These are phyloP conservation scores for Leccinum subtestaceum DNA, from an alignment of 768 basidiomycete species.

Conservation along the genomic window DNA sequence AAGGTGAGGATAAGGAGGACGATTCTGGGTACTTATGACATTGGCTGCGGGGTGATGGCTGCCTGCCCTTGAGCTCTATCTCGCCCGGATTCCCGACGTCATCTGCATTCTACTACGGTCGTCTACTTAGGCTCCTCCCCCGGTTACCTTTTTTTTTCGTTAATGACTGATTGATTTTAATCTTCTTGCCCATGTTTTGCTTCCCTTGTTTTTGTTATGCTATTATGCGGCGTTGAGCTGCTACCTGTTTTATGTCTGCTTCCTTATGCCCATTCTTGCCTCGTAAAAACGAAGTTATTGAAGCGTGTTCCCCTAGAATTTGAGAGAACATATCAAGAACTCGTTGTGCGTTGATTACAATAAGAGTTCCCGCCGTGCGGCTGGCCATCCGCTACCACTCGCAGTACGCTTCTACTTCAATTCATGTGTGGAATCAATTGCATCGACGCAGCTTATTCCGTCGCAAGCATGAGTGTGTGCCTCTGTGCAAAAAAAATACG, in stretches of 20 bases:
- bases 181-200: not conserved
- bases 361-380: too few species aligned
- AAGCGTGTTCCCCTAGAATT: not conserved
- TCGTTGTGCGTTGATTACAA: too few species aligned
- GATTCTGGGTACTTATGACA: constrained; percentile 29
- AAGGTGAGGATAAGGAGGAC: constrained; percentile 33
- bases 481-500: too few species aligned
- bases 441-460: too few species aligned
- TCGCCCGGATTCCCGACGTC: not conserved
- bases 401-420: too few species aligned
- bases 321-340: too few species aligned
- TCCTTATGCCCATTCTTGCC: not conserved
- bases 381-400: too few species aligned
- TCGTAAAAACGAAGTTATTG: not conserved
- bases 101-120: not conserved
- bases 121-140: too few species aligned
- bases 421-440: too few species aligned
- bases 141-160: too few species aligned
- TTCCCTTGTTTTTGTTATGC: not conserved
- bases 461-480: too few species aligned
- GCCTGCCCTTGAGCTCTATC: too few species aligned
- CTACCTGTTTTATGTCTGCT: not conserved
- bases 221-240: constrained; percentile 13
- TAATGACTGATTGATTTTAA: not conserved
- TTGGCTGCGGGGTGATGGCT: not conserved